A percentile compares a stretch with the other conserved stretches of the same genome.
phyloP scores from a whole-genome alignment of 306 rosid genomes.

The Lagenaria siceraria region DNA sequence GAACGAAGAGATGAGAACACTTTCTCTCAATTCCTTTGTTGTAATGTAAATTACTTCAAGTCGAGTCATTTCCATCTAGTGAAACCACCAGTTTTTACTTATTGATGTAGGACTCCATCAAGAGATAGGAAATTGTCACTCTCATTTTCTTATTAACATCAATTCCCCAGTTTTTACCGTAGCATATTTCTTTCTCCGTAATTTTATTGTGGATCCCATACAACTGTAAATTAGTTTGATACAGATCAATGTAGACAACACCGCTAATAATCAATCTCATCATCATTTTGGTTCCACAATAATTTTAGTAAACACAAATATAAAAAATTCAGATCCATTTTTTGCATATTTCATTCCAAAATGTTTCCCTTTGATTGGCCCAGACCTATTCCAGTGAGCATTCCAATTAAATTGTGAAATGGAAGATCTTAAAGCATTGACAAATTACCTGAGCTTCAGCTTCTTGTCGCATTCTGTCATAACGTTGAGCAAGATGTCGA shows the following conservation, averaged over 20 bases:
- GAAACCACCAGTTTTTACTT: not conserved
- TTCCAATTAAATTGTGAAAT: not conserved
- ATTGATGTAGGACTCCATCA: not conserved
- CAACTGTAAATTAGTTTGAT: not conserved
- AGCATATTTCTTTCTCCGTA: not conserved
- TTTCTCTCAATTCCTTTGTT: not conserved
- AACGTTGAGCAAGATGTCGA: constrained; percentile 94
- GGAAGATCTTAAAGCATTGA: not conserved
- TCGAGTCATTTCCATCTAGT: not conserved
- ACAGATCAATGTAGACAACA: not conserved
- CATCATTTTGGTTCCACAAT: not conserved
- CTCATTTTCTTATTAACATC: not conserved
- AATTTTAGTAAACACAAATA: not conserved
- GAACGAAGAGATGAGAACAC: not conserved
- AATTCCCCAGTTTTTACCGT: not conserved
- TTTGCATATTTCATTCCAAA: not conserved
- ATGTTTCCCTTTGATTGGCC: not conserved
- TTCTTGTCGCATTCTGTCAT: constrained; percentile 92
- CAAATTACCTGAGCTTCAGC: constrained; percentile 83
- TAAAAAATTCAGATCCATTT: not conserved
- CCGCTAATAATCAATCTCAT: not conserved
- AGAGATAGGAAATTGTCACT: not conserved
- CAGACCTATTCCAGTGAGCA: not conserved
- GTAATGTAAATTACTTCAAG: not conserved
- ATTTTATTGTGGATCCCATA: not conserved